These are phyloP conservation scores for Hansenula lynferdii DNA, from an alignment of 1,139 yeast species.

Conservation along the genomic window DNA sequence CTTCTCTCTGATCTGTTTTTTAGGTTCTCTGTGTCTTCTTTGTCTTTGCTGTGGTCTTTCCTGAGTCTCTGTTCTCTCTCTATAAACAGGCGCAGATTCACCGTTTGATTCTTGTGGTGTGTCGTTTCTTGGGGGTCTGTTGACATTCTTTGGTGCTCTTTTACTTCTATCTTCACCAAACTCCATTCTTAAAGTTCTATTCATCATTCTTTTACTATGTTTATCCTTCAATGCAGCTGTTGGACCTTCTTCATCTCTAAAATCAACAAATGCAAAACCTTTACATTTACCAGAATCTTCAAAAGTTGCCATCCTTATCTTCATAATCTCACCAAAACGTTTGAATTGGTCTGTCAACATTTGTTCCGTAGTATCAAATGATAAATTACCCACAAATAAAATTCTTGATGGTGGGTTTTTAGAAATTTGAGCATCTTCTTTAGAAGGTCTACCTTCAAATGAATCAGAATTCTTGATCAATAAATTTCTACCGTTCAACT, in stretches of 20 bases:
- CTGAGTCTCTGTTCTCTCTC: too few species aligned
- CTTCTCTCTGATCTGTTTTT: slow-evolving; percentile 32
- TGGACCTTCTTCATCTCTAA: slow-evolving; percentile 74
- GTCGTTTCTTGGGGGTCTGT: slow-evolving; percentile 25
- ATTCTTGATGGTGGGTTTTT: slow-evolving; percentile 87
- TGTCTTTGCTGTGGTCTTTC: slow-evolving; percentile 13
- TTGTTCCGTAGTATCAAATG: slow-evolving; percentile 90
- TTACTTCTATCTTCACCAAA: slow-evolving; percentile 94
- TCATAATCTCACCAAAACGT: slow-evolving; percentile 69
- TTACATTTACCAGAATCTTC: slow-evolving; percentile 95
- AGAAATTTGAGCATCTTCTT: slow-evolving; percentile 42
- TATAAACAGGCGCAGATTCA: slow-evolving; percentile 11
- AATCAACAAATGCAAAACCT: slow-evolving; percentile 93
- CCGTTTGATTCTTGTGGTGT: slow-evolving; percentile 4
- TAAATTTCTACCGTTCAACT: slow-evolving; percentile 78
- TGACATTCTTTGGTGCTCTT: slow-evolving; percentile 47
- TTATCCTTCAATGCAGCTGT: slow-evolving; percentile 78
- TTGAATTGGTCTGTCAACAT: slow-evolving; percentile 72
- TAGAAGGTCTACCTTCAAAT: slow-evolving; percentile 85
- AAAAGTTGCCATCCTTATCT: slow-evolving; percentile 93
- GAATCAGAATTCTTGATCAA: slow-evolving; percentile 78
- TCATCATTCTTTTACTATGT: slow-evolving; percentile 59
- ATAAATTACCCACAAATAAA: slow-evolving; percentile 86
- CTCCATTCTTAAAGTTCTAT: slow-evolving; percentile 80
- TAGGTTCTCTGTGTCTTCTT: slow-evolving; percentile 8